A percentile compares a stretch with the other conserved stretches of the same genome.
Evolutionary conservation across 2,329 filamentous ascomycete species (phyloP).

Genomic region (Ploettnerulaceae sp.): DNA sequence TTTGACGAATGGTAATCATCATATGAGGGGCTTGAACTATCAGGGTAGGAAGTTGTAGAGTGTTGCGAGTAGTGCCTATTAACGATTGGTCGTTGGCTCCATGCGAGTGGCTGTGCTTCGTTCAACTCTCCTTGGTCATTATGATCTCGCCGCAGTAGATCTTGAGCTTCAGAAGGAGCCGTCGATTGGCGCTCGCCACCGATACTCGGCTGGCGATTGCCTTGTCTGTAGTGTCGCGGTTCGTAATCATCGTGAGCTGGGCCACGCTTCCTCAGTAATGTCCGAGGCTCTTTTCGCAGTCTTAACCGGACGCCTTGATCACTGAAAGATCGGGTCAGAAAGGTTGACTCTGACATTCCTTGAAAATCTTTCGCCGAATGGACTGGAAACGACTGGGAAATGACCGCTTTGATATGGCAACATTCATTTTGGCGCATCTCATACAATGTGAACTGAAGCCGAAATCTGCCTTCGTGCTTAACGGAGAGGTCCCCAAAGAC

Average conservation of each 20-base stretch:
- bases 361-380: slow-evolving; percentile 65
- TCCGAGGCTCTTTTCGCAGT: slow-evolving; percentile 75
- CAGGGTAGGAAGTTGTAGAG: background rate
- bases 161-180: background rate
- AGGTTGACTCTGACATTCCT: slow-evolving; percentile 76
- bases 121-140: background rate
- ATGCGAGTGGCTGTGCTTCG: background rate
- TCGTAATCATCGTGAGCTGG: slow-evolving; percentile 33
- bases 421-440: slow-evolving; percentile 49
- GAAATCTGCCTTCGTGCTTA: slow-evolving; percentile 65
- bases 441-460: slow-evolving; percentile 73
- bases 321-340: slow-evolving; percentile 74
- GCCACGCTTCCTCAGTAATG: slow-evolving; percentile 34
- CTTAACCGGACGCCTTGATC: slow-evolving; percentile 82
- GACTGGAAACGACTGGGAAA: slow-evolving; percentile 65
- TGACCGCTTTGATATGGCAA: slow-evolving; percentile 35
- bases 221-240: slow-evolving; percentile 27
- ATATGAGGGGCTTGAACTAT: background rate
- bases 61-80: slow-evolving; percentile 2
- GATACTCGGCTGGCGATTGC: background rate
- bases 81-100: background rate
- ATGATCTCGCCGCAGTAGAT: background rate
- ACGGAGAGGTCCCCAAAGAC: slow-evolving; percentile 87
- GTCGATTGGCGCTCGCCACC: background rate
- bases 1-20: slow-evolving; percentile 4